Conservation (phyloP, 257 asterid species). For the Prunella vulgaris region DNA sequence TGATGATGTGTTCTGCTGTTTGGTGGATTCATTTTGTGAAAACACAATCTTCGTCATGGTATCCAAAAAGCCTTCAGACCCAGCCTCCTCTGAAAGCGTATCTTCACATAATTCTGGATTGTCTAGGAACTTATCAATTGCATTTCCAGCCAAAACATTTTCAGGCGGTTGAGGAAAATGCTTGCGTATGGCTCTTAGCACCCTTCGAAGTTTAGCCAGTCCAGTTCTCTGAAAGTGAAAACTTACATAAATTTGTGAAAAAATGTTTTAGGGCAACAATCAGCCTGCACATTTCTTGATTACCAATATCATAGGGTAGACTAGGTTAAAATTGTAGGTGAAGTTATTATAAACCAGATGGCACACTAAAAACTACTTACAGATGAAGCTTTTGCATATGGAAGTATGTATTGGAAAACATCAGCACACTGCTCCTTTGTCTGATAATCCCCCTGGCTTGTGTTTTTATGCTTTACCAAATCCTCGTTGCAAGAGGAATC, state of each 20-base stretch:
- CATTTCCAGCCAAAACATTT: conserved; percentile 68
- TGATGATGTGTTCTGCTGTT: conserved; percentile 46
- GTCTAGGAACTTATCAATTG: conserved; percentile 88
- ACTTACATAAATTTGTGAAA: conserved; percentile 25
- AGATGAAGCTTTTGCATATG: conserved; percentile 93
- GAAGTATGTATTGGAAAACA: conserved; percentile 87
- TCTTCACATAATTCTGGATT: conserved; percentile 85
- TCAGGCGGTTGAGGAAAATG: conserved; percentile 95
- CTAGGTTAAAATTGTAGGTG: conserved; percentile 5
- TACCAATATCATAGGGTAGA: not conserved
- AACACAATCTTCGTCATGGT: conserved; percentile 53
- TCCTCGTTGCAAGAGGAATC: conserved; percentile 93
- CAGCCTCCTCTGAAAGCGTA: conserved; percentile 79
- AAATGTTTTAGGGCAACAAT: conserved; percentile 1
- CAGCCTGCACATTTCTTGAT: conserved; percentile 13
- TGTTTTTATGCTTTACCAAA: conserved; percentile 76
- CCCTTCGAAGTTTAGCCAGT: conserved; percentile 77
- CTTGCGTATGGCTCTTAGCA: conserved; percentile 88
- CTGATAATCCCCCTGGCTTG: conserved; percentile 95
- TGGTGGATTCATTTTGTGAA: conserved; percentile 51
- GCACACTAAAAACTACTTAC: conserved; percentile 44
- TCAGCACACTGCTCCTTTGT: conserved; percentile 98
- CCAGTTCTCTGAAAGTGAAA: conserved; percentile 66
- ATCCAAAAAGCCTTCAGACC: conserved; percentile 69
- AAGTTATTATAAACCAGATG: conserved; percentile 4